Percentiles rank a stretch among this genome's conserved stretches.
phyloP scores from a whole-genome alignment of 2,329 filamentous ascomycete genomes.

The Claviceps sp. region DNA sequence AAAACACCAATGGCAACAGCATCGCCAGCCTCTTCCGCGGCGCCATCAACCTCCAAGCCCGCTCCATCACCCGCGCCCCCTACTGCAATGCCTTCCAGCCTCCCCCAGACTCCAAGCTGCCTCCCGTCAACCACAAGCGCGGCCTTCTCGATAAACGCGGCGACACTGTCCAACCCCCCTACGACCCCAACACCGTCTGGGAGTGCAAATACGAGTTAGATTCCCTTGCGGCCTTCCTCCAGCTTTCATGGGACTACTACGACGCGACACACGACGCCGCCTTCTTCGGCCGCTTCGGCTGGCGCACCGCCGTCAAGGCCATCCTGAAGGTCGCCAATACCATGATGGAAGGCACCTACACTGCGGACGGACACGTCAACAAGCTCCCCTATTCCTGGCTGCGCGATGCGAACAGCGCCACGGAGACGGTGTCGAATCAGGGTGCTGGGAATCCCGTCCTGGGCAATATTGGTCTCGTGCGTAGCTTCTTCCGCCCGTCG shows the following conservation, averaged over 20 bases:
- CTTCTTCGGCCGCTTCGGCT: constrained; percentile 61
- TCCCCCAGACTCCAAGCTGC: constrained; percentile 49
- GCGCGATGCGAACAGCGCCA: constrained; percentile 56
- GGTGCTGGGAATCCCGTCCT: constrained; percentile 73
- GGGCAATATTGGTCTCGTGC: constrained; percentile 65
- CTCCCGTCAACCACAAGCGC: constrained; percentile 9
- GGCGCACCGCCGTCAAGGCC: constrained; percentile 58
- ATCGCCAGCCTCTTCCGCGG: constrained; percentile 59
- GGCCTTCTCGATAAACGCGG: constrained; percentile 14
- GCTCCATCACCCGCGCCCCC: constrained; percentile 56
- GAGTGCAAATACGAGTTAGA: constrained; percentile 97
- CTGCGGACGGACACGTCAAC: constrained; percentile 41
- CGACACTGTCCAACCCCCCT: constrained; percentile 51
- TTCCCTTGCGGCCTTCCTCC: constrained; percentile 75
- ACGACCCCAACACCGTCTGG: constrained; percentile 60
- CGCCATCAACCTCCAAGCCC: constrained; percentile 62
- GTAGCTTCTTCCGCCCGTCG: constrained; percentile 79
- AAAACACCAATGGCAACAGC: constrained; percentile 7
- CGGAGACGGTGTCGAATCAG: constrained; percentile 66
- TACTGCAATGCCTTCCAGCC: constrained; percentile 96
- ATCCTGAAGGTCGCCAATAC: constrained; percentile 55
- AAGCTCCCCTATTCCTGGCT: constrained; percentile 60
- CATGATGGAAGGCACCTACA: constrained; percentile 65
- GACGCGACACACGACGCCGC: constrained; percentile 55
- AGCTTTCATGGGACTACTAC: constrained; percentile 70